Conservation (phyloP, 129 eudicot species). For the Saposhnikovia divaricata region DNA sequence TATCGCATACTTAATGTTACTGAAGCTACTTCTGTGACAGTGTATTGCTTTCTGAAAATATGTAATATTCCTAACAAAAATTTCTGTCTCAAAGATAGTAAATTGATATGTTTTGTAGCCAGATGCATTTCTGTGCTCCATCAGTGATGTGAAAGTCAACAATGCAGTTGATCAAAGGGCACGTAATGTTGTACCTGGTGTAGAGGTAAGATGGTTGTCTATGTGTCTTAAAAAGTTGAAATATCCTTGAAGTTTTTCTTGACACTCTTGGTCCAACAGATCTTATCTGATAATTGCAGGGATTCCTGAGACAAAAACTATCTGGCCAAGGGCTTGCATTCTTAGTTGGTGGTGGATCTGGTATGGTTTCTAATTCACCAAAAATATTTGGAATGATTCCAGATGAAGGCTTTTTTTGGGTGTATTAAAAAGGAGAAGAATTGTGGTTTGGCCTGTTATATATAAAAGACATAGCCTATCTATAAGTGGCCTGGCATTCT, state of each 20-base stretch:
- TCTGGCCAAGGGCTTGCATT: conserved; percentile 97
- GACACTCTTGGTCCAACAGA: background rate
- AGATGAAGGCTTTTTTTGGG: background rate
- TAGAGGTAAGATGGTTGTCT: conserved; percentile 49
- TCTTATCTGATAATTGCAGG: conserved; percentile 37
- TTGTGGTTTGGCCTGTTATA: background rate
- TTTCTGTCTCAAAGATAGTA: background rate
- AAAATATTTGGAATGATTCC: background rate
- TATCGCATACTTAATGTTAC: background rate
- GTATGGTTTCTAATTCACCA: conserved; percentile 28
- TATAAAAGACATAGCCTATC: background rate
- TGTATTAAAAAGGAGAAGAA: background rate
- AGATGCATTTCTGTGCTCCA: conserved; percentile 95
- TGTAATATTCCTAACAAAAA: background rate
- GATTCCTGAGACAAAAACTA: conserved; percentile 87
- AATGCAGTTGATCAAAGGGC: conserved; percentile 79
- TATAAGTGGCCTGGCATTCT: background rate
- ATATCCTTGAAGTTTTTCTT: background rate
- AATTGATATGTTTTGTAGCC: conserved; percentile 55
- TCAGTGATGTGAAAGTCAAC: conserved; percentile 86
- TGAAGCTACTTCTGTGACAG: background rate
- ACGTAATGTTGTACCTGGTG: conserved; percentile 72
- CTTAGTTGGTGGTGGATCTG: conserved; percentile 92
- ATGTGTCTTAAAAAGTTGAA: background rate
- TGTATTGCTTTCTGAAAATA: background rate